These are phyloP conservation scores for Lactarius sp. DNA, from an alignment of 768 basidiomycete species.

Conservation along the genomic window DNA sequence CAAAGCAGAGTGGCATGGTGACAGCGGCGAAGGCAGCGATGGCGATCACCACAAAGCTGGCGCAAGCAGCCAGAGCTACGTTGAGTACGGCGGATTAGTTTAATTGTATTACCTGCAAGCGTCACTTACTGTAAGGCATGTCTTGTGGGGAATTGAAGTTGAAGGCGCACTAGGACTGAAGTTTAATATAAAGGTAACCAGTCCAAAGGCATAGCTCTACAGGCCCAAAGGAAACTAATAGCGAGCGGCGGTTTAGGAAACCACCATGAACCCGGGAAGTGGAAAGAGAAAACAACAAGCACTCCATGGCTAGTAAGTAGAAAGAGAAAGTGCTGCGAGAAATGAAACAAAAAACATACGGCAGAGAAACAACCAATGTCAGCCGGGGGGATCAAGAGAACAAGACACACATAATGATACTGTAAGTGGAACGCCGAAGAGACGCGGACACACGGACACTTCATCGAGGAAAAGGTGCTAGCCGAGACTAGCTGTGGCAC, in stretches of 20 bases:
- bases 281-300: conserved; percentile 5
- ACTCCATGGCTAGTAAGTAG: not conserved
- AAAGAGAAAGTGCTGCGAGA: not conserved
- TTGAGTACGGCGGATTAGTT: not conserved
- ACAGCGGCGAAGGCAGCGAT: not conserved
- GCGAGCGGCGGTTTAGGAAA: not conserved
- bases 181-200: conserved; percentile 5
- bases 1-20: not conserved
- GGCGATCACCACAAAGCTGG: not conserved
- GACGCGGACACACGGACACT: not conserved
- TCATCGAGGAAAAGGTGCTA: too few relatives aligned
- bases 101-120: not conserved
- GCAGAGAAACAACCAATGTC: not conserved
- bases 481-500: too few relatives aligned
- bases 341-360: not conserved
- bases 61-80: not conserved
- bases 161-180: not conserved
- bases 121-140: not conserved
- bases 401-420: not conserved
- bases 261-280: not conserved
- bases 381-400: not conserved
- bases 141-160: not conserved
- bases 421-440: not conserved
- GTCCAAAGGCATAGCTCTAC: not conserved
- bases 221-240: not conserved